Percentiles rank a stretch among this genome's conserved stretches.
Evolutionary conservation across 306 rosid genomes (phyloP).

Genomic region (Cicer judaicum): DNA sequence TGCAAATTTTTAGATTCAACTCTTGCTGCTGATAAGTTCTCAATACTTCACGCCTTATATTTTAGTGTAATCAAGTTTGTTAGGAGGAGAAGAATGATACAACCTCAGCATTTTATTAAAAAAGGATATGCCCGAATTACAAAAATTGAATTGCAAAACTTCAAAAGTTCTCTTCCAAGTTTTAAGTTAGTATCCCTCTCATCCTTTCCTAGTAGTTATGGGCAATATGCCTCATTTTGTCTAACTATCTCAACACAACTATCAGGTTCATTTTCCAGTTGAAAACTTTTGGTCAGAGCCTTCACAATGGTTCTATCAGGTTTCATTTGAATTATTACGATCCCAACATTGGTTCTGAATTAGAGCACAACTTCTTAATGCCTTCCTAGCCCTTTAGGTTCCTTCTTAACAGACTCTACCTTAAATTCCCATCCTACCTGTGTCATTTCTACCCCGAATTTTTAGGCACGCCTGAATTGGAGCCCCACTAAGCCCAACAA

Average conservation of each 20-base stretch:
- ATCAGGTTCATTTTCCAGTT: background rate
- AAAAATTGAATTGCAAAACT: background rate
- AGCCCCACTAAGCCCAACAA: background rate
- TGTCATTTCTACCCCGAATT: background rate
- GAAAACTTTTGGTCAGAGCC: background rate
- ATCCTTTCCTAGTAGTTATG: background rate
- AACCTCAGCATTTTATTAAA: background rate
- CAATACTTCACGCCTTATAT: background rate
- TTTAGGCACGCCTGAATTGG: background rate
- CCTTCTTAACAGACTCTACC: background rate
- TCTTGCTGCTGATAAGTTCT: constrained; percentile 3
- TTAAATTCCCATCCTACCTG: background rate
- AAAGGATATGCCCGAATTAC: background rate
- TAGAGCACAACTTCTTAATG: background rate
- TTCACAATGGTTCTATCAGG: background rate
- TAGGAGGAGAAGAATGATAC: background rate
- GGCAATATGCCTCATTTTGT: background rate
- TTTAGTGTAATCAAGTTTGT: background rate
- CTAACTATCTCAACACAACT: background rate
- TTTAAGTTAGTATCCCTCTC: background rate
- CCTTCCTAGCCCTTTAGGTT: background rate
- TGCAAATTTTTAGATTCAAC: background rate
- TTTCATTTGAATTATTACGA: background rate
- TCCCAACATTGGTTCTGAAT: background rate
- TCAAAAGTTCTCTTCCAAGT: background rate